Percentiles rank a stretch among this genome's conserved stretches.
phyloP scores from a whole-genome alignment of 305 asterid genomes.

The Solanum hybrid region DNA sequence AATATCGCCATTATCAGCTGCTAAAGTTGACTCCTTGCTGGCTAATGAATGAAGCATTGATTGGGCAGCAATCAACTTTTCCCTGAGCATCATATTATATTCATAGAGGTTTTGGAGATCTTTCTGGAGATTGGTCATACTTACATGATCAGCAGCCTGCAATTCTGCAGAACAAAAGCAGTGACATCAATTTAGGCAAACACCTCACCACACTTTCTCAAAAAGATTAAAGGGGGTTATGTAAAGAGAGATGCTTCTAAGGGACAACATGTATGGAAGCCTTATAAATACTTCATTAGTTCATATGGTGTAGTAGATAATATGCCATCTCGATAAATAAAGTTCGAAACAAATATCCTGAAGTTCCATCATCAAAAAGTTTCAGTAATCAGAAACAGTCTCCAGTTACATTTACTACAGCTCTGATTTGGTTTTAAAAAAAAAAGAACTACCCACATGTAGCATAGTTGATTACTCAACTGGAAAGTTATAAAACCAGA shows the following conservation, averaged over 20 bases:
- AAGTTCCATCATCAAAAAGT: background rate
- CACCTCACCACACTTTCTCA: background rate
- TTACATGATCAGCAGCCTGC: conserved; percentile 25
- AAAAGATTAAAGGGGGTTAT: background rate
- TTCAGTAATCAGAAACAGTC: background rate
- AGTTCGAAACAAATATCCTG: background rate
- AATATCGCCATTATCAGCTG: background rate
- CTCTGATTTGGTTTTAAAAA: background rate
- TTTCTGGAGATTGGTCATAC: conserved; percentile 43
- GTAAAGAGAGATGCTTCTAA: background rate
- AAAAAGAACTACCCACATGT: background rate
- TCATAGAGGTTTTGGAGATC: conserved; percentile 39
- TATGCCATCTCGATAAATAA: background rate
- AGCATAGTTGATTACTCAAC: background rate
- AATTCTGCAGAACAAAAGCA: conserved; percentile 28
- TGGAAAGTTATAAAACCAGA: background rate
- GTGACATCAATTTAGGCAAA: background rate
- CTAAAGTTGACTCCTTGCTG: conserved; percentile 18
- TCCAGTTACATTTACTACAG: background rate
- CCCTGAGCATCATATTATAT: conserved; percentile 45
- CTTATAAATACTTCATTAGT: background rate
- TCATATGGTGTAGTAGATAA: background rate
- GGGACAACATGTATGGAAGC: background rate
- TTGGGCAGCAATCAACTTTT: conserved; percentile 35
- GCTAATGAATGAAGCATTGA: conserved; percentile 18